phyloP scores from a whole-genome alignment of 345 rosid species.

The Cardamine chenopodiifolia region DNA sequence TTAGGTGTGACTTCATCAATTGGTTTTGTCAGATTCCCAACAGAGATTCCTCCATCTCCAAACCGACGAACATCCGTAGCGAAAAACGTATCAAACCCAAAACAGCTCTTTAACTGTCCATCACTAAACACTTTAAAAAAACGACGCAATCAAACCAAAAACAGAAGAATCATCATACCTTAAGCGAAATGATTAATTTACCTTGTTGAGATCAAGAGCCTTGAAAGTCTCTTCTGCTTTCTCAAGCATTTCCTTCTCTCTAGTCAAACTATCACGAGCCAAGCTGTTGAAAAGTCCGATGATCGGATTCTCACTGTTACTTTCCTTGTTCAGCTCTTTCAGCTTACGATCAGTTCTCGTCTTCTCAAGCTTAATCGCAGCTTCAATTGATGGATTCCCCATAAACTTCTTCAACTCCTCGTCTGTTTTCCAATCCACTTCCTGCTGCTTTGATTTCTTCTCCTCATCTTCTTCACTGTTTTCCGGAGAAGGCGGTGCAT shows the following conservation, averaged over 20 bases:
- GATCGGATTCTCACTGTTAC: slow-evolving; percentile 53
- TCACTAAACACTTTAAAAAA: slow-evolving; percentile 28
- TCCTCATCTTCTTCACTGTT: slow-evolving; percentile 42
- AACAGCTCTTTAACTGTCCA: slow-evolving; percentile 79
- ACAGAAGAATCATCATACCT: slow-evolving; percentile 8
- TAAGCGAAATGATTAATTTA: slow-evolving; percentile 13
- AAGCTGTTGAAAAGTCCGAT: slow-evolving; percentile 58
- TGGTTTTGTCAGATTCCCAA: slow-evolving; percentile 82
- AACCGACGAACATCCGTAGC: slow-evolving; percentile 91
- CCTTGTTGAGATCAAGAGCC: slow-evolving; percentile 96
- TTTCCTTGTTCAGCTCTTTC: slow-evolving; percentile 72
- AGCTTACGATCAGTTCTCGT: slow-evolving; percentile 90
- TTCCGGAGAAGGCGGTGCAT: slow-evolving; percentile 28
- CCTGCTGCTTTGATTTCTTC: slow-evolving; percentile 63
- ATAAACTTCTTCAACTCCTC: slow-evolving; percentile 95
- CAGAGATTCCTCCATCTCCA: slow-evolving; percentile 94
- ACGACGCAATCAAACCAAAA: slow-evolving; percentile 7
- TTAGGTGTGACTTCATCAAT: slow-evolving; percentile 77
- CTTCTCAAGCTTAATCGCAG: slow-evolving; percentile 94
- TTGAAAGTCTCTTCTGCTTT: slow-evolving; percentile 78
- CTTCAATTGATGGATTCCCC: slow-evolving; percentile 97
- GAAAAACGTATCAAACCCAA: slow-evolving; percentile 84
- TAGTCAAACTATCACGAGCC: slow-evolving; percentile 61
- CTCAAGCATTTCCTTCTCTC: slow-evolving; percentile 83
- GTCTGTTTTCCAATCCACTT: slow-evolving; percentile 86